Evolutionary conservation across 352 stramenopile genomes (phyloP).

Genomic region (Stephanocyclus meneghinianus): DNA sequence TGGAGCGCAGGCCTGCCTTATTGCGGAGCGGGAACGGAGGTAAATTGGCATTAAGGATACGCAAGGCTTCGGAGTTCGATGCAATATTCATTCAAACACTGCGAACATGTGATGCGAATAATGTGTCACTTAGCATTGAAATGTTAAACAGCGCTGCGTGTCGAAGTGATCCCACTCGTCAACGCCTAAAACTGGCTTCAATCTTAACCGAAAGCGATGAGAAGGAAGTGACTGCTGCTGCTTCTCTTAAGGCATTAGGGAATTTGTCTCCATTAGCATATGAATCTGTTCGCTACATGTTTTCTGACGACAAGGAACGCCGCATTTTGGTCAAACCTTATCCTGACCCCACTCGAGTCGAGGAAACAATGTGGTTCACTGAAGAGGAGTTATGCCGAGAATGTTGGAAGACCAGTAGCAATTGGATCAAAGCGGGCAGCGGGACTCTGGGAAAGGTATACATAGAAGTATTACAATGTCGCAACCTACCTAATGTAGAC

Average conservation of each 20-base stretch:
- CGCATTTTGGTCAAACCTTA: conserved; percentile 63
- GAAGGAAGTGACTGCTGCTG: conserved; percentile 27
- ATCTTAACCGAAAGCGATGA: conserved; percentile 51
- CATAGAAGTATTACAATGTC: conserved; percentile 69
- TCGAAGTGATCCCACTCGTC: neutral
- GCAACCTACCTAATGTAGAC: conserved; percentile 70
- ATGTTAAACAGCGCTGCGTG: conserved; percentile 3
- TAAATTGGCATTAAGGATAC: conserved; percentile 38
- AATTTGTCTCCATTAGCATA: conserved; percentile 23
- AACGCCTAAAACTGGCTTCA: conserved; percentile 16
- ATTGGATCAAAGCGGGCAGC: conserved; percentile 70
- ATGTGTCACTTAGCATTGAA: neutral
- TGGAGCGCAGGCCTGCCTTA: neutral
- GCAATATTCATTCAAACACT: conserved; percentile 38
- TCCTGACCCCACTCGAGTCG: conserved; percentile 50
- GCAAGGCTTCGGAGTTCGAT: conserved; percentile 38
- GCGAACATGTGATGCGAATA: conserved; percentile 5
- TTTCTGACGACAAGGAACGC: conserved; percentile 40
- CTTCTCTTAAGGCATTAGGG: conserved; percentile 19
- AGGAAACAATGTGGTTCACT: conserved; percentile 48
- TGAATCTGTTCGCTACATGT: conserved; percentile 41
- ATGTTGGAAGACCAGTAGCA: conserved; percentile 49
- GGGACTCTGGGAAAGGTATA: conserved; percentile 61
- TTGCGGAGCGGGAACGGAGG: conserved; percentile 5
- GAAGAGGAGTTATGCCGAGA: conserved; percentile 53